A percentile compares a stretch with the other conserved stretches of the same genome.
phyloP scores from a whole-genome alignment of 768 basidiomycete genomes.

The Agrocybe pediades region DNA sequence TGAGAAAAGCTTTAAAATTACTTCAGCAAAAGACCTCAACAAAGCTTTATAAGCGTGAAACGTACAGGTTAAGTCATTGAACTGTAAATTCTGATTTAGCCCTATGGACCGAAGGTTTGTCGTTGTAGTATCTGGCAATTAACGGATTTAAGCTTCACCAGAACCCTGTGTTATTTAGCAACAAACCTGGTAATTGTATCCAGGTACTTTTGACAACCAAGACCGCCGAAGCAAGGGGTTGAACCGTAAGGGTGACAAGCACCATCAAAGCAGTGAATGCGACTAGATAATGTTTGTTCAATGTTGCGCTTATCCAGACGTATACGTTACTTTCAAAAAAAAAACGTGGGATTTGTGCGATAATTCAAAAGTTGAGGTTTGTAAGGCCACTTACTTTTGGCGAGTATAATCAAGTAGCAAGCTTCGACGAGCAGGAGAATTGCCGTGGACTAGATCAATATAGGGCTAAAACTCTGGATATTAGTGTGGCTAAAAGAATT shows the following conservation, averaged over 20 bases:
- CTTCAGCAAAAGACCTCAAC: neutral
- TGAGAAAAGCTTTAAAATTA: conserved; percentile 45
- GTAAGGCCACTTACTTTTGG: conserved; percentile 39
- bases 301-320: conserved; percentile 46
- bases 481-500: neutral
- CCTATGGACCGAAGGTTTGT: conserved; percentile 40
- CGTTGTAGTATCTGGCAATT: conserved; percentile 33
- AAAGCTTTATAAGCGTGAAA: conserved; percentile 1
- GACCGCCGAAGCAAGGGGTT: conserved; percentile 54
- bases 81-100: conserved; percentile 46
- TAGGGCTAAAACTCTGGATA: conserved; percentile 41
- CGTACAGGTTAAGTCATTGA: conserved; percentile 50
- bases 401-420: conserved; percentile 58
- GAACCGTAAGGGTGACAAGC: conserved; percentile 46
- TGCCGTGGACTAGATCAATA: conserved; percentile 57
- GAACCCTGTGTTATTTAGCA: neutral
- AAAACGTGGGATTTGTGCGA: neutral
- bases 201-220: conserved; percentile 49
- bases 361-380: neutral
- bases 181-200: conserved; percentile 41
- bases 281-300: conserved; percentile 54
- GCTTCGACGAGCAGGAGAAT: conserved; percentile 53
- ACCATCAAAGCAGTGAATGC: conserved; percentile 50
- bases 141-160: neutral
- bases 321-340: conserved; percentile 40